phyloP scores from a whole-genome alignment of 2,329 filamentous ascomycete species.

The Davidsoniella australis region DNA sequence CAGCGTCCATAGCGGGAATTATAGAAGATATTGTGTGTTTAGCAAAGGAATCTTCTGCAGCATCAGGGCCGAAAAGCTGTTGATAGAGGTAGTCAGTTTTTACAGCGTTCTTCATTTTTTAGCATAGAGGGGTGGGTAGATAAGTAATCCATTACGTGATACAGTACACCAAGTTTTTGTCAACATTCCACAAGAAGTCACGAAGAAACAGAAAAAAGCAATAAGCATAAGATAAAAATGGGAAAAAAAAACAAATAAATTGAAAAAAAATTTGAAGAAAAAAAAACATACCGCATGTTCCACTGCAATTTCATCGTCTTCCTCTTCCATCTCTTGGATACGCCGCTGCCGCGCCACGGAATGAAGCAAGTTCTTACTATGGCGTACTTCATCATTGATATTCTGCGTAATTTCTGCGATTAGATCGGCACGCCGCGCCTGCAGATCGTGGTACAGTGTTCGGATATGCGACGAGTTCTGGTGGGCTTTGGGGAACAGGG shows the following conservation, averaged over 20 bases:
- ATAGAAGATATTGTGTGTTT: slow-evolving; percentile 48
- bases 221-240: neutral
- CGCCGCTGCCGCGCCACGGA: slow-evolving; percentile 37
- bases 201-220: no score
- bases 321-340: slow-evolving; percentile 28
- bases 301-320: slow-evolving; percentile 47
- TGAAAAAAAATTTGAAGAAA: neutral
- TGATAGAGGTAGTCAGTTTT: neutral
- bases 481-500: slow-evolving; percentile 54
- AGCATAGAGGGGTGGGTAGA: no score
- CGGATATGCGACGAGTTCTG: slow-evolving; percentile 49
- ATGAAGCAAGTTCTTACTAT: slow-evolving; percentile 34
- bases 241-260: neutral
- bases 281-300: slow-evolving; percentile 36
- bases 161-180: no score
- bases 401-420: slow-evolving; percentile 50
- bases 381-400: slow-evolving; percentile 42
- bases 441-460: slow-evolving; percentile 61
- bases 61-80: slow-evolving; percentile 13
- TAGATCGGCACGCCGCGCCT: slow-evolving; percentile 51
- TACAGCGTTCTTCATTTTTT: no score
- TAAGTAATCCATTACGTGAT: no score
- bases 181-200: no score
- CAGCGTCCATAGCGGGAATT: slow-evolving; percentile 50
- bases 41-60: slow-evolving; percentile 16